Evolutionary conservation across 768 basidiomycete genomes (phyloP).

Genomic region (Lyophyllum atratum): DNA sequence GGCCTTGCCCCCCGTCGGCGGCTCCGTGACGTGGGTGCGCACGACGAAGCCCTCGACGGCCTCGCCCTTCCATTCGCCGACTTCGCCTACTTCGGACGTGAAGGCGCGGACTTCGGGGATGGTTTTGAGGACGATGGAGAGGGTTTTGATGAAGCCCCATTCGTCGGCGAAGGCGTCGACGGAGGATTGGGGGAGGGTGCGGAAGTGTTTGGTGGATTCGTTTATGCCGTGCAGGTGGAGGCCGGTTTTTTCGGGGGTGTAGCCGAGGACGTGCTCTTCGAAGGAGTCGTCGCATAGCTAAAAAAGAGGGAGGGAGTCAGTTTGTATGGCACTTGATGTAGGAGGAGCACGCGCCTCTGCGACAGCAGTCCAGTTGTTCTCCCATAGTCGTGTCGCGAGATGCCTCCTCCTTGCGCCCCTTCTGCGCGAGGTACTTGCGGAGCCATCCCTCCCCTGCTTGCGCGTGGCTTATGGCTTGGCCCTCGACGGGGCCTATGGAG

Average conservation of each 20-base stretch:
- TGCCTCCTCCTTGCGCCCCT: conserved; percentile 71
- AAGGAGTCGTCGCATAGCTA: conserved; percentile 98
- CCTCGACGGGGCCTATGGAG: conserved; percentile 64
- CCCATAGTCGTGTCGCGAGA: conserved; percentile 75
- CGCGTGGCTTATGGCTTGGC: conserved; percentile 63
- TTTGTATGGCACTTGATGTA: background rate
- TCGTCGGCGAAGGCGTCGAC: conserved; percentile 83
- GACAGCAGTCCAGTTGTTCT: conserved; percentile 84
- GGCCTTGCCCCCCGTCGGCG: conserved; percentile 33
- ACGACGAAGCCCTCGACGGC: conserved; percentile 95
- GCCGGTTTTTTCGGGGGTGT: conserved; percentile 80
- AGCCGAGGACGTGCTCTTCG: conserved; percentile 93
- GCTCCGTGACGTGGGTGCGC: conserved; percentile 62
- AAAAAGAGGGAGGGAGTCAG: background rate
- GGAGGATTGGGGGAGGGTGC: conserved; percentile 62
- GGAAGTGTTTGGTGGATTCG: conserved; percentile 61
- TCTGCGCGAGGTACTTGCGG: conserved; percentile 57
- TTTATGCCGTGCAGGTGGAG: conserved; percentile 95
- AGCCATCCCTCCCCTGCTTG: conserved; percentile 87
- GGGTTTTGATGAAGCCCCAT: conserved; percentile 91
- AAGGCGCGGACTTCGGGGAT: conserved; percentile 73
- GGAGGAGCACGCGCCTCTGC: conserved; percentile 67
- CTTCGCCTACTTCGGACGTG: conserved; percentile 63
- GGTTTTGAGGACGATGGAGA: conserved; percentile 54
- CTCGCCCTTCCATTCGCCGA: conserved; percentile 81